Conservation (phyloP, 352 stramenopile genomes). For the Pythium biforme region DNA sequence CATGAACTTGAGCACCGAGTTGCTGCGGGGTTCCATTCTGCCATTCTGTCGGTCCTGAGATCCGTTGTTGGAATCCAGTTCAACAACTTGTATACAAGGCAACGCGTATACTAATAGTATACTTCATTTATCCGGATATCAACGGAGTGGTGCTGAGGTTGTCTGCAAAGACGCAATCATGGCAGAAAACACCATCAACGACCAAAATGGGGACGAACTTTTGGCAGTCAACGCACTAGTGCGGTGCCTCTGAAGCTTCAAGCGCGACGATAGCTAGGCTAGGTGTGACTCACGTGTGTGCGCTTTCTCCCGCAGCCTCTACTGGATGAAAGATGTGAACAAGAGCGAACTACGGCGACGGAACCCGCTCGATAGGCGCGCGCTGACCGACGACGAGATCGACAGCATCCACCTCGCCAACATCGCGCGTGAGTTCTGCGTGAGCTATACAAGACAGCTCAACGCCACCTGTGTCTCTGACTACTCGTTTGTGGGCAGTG, state of each 20-base stretch:
- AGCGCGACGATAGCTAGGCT: neutral
- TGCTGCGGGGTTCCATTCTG: too few species aligned
- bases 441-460: too few species aligned
- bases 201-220: conserved; percentile 86
- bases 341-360: conserved; percentile 73
- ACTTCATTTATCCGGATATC: conserved; percentile 8
- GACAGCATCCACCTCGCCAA: conserved; percentile 89
- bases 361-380: conserved; percentile 72
- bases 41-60: too few species aligned
- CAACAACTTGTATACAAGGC: neutral
- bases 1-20: neutral
- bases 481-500: conserved; percentile 34
- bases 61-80: too few species aligned
- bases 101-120: neutral
- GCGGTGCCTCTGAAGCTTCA: conserved; percentile 13
- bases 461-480: too few species aligned
- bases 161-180: neutral
- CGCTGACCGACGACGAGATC: conserved; percentile 81
- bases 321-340: conserved; percentile 89
- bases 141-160: neutral
- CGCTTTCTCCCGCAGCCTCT: conserved; percentile 41
- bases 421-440: conserved; percentile 55
- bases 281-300: neutral
- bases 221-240: conserved; percentile 91
- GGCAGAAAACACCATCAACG: neutral